Base-by-base conservation (phyloP, 257 asterid species). In the Linaria vulgaris region DNA sequence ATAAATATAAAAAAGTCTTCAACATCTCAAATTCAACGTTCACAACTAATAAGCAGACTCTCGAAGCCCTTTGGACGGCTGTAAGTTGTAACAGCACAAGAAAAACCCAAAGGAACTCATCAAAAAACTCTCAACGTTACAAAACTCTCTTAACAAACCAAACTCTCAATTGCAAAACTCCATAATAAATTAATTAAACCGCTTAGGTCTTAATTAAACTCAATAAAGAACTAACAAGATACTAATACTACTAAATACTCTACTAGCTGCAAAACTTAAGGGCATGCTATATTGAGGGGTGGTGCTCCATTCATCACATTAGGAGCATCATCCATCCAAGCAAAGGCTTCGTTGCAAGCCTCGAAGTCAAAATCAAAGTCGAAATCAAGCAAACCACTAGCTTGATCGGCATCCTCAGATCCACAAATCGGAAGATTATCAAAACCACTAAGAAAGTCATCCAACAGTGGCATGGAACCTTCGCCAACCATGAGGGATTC, bases 221-320 rank as follows among this genome's bases (percentile, higher is more conserved):
- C 56, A 20, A 3, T 19, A 46, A 63, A 69, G 0, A 71, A 75
- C 65, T 67, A 61, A 38, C 6, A 23, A 4, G 1, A 44, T 2
- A 6, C 34, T 27, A 27, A 27, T 55, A 34, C 17, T 61, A 68
- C 53, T 61, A 64, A 16, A 43, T 55, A 43, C 45, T 8, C 66
- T 62, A 65, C 55, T 63, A 73, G 74, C 83, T 86, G 94, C 96
- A 91, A 88, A 88, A 86, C 79, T 86, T 69, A 88, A 59, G 81
- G 98, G 91, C 96, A 91, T 63, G 84, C 85, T 46, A 81, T 86
- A 67, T 86, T 76, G 62, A 82, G 90, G 77, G 96, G 73, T 16
- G 96, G 73, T 16, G 73, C 75, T 61, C 78, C 83, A 39, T 74
- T 73, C 83, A 82, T 75, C 74, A 49, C 47, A 41, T 72, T 7